Conservation (phyloP, 352 stramenopile species). For the Pythium rhizo-oryzae region DNA sequence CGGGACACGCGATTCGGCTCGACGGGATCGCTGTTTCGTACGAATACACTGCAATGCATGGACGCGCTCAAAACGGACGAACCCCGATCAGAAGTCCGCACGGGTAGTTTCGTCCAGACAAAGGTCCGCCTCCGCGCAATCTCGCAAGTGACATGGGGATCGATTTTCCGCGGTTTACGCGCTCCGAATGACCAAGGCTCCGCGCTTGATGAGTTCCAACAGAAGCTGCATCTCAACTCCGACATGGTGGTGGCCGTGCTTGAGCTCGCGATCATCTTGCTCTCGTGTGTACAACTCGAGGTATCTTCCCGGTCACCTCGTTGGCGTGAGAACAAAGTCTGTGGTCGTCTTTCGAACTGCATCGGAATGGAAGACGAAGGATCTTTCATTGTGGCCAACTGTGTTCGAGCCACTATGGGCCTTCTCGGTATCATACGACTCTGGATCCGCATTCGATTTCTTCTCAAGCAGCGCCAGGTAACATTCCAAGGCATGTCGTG, state of each 20-base stretch:
- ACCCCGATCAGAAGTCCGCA: not conserved
- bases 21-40: slow-evolving; percentile 13
- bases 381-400: slow-evolving; percentile 42
- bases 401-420: slow-evolving; percentile 32
- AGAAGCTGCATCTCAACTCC: slow-evolving; percentile 39
- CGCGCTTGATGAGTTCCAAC: slow-evolving; percentile 40
- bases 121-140: slow-evolving; percentile 13
- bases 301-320: slow-evolving; percentile 36
- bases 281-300: slow-evolving; percentile 47
- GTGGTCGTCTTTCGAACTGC: slow-evolving; percentile 30
- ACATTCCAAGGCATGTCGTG: slow-evolving; percentile 13
- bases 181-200: slow-evolving; percentile 9
- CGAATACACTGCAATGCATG: slow-evolving; percentile 10
- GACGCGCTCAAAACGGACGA: not conserved
- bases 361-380: slow-evolving; percentile 39
- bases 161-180: slow-evolving; percentile 20
- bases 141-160: slow-evolving; percentile 26
- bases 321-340: slow-evolving; percentile 61
- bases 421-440: slow-evolving; percentile 23
- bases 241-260: slow-evolving; percentile 42
- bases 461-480: slow-evolving; percentile 19
- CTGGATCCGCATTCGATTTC: slow-evolving; percentile 34
- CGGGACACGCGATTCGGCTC: slow-evolving; percentile 2
- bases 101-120: not conserved
- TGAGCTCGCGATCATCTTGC: slow-evolving; percentile 49